Conservation (phyloP, 768 basidiomycete species). For the Trichaptum fuscoviolaceum region DNA sequence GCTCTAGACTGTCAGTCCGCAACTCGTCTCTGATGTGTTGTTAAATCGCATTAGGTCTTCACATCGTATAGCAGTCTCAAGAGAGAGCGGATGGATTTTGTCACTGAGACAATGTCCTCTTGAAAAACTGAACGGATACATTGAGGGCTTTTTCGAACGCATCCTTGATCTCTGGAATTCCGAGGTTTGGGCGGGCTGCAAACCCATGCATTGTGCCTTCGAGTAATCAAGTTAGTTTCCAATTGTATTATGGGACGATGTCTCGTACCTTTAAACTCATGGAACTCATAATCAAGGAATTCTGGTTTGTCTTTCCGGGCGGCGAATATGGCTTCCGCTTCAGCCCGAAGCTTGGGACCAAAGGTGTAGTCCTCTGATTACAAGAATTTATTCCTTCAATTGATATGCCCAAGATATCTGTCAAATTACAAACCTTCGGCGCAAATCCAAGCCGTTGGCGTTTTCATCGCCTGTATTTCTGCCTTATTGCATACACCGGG, state of each 20-base stretch:
- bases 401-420: neutral
- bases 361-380: conserved; percentile 31
- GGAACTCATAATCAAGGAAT: conserved; percentile 30
- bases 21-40: too few species aligned
- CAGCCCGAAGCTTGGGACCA: conserved; percentile 19
- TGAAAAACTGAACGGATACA: conserved; percentile 38
- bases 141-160: conserved; percentile 39
- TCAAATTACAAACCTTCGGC: conserved; percentile 28
- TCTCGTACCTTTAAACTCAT: conserved; percentile 29
- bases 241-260: neutral
- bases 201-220: conserved; percentile 46
- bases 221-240: conserved; percentile 7
- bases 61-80: too few species aligned
- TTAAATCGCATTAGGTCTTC: too few species aligned
- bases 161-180: conserved; percentile 35
- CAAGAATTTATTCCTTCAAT: neutral
- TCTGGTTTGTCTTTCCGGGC: conserved; percentile 23
- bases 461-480: conserved; percentile 31
- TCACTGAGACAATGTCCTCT: conserved; percentile 27
- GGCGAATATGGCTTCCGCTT: conserved; percentile 27
- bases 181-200: conserved; percentile 40
- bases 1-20: too few species aligned
- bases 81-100: too few species aligned
- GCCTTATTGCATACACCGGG: conserved; percentile 28
- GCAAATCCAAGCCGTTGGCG: conserved; percentile 29